A percentile compares a stretch with the other conserved stretches of the same genome.
Conservation (phyloP, 805 yeast genomes). For the Isabelozyma heimii region DNA sequence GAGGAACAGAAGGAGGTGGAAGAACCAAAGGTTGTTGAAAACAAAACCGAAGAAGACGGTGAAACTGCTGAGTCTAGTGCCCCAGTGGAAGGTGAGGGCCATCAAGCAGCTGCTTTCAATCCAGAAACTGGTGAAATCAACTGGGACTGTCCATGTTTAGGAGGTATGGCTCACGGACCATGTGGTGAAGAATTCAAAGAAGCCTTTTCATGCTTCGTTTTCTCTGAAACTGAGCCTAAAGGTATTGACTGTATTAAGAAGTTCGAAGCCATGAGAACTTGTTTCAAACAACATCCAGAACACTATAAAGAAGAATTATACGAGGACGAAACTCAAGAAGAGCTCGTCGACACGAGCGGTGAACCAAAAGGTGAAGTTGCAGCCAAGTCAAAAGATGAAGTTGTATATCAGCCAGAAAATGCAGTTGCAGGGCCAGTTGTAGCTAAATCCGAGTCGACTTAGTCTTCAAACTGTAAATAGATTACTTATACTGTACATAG, state of each 20-base stretch:
- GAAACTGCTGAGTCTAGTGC: slow-evolving; percentile 1
- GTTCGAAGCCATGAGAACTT: slow-evolving; percentile 88
- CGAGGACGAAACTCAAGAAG: slow-evolving; percentile 53
- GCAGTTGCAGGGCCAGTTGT: slow-evolving; percentile 5
- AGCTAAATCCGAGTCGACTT: slow-evolving; percentile 11
- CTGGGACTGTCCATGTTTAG: slow-evolving; percentile 99
- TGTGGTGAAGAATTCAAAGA: slow-evolving; percentile 67
- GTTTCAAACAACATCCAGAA: slow-evolving; percentile 92
- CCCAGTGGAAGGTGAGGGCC: slow-evolving; percentile 13
- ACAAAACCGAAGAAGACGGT: background rate
- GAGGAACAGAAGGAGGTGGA: slow-evolving; percentile 2
- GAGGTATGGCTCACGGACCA: slow-evolving; percentile 99
- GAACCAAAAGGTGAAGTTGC: slow-evolving; percentile 6
- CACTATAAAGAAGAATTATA: slow-evolving; percentile 87
- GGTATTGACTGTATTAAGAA: slow-evolving; percentile 93
- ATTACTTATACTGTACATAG: slow-evolving; percentile 6
- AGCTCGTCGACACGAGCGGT: background rate
- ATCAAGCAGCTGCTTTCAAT: slow-evolving; percentile 71
- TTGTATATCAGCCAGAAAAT: slow-evolving; percentile 6
- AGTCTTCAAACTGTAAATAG: slow-evolving; percentile 1
- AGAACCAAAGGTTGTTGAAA: background rate
- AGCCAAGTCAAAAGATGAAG: slow-evolving; percentile 3
- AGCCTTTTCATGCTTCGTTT: slow-evolving; percentile 93
- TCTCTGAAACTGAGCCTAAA: slow-evolving; percentile 92
- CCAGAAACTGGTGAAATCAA: slow-evolving; percentile 98